Evolutionary conservation across 2,329 filamentous ascomycete species (phyloP), one percentile per base, ranked within the genome.

Genomic region (Aschersonia sp.): DNA sequence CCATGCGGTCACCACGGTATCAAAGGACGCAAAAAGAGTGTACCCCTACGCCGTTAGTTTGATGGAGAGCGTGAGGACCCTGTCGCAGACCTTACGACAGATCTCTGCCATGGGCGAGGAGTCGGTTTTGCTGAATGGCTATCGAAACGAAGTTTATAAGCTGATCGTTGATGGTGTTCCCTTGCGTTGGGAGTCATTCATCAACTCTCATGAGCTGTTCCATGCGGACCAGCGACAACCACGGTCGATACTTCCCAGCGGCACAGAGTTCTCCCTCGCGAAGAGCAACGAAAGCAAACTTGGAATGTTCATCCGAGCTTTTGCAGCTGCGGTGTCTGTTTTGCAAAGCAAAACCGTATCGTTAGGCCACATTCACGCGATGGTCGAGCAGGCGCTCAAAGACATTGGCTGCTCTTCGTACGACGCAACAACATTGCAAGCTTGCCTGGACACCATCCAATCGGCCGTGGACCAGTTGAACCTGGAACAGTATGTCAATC

Each of bases 11-110:
- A 94, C 84, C 65, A 97, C 87, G 53, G 87, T 95, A 47, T 94
- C 94, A 1, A 98, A 97, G 64, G 92, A 98, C 62, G 94, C 92
- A n/a, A 95, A 96, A 67, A 80, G 92, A 47, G 92, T 98, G 4
- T 99, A 99, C 57, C 92, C 92, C 0, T 98, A 94, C 59, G 92
- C 94, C 30, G 89, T 98, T 54, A 97, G 89, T 60, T 69, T 99
- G 55, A 98, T 98, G 88, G 92, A 99, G 67, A 97, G 88, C 58
- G 87, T 97, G n/a, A 79, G 89, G 50, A 97, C 88, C 0, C 83
- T 94, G 53, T 78, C 87, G 2, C 90, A 97, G 65, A 96, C 88
- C 0, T 83, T 84, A 56, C 81, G 87, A 32, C 80, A 85, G 46
- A 94, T 98, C 50, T 73, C 79, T 14, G 79, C 84, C 47, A 90